Evolutionary conservation across 2,329 filamentous ascomycete species (phyloP), one percentile per base, ranked within the genome.

Genomic region (Cladorrhinum sp.): DNA sequence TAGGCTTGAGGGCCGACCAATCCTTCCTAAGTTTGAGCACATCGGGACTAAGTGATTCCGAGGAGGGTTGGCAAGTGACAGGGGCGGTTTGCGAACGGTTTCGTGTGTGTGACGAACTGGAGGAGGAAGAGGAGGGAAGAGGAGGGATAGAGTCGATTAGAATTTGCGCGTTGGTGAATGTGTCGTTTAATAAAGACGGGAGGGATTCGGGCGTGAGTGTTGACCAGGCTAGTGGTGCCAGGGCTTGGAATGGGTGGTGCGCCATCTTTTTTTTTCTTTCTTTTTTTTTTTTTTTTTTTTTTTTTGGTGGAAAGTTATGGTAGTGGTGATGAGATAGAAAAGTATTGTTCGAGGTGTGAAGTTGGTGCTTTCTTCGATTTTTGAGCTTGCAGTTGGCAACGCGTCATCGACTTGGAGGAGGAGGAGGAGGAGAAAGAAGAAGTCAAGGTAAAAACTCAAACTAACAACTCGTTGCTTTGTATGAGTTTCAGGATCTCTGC

Each of bases 1-100:
- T 46, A 5, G 91, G 75, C 74, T 92, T 94, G 70, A 93, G 77
- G 48, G 92, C 89, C 73, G 96, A 96, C 92, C 94, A 97, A 74
- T 91, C 85, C 70, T 90, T 90, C 61, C 87, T 86, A n/a, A 96
- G 76, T 20, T 82, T 76, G 26, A 46, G 42, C 3, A 46, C 42
- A 18, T 46, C 42, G 42, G 42, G 42, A 46, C n/a, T 77, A 78
- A 30, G 86, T 69, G 16, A 73, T 67, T 24, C 65, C 79, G n/a
- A 84, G 75, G 8, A 81, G 74, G 21, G 81, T 75, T 2, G 82
- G 26, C 10, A 50, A 42, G 48, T 18, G 26, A 52, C 59, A 24
- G 18, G 21, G 2, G 30, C 23, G 26, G 50, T 61, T 57, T 21
- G 54, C 48, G 56, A 69, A 68, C 71, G 68, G 5, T 73, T 69